phyloP scores from a whole-genome alignment of 2,329 filamentous ascomycete genomes.

The Alternaria burnsii region DNA sequence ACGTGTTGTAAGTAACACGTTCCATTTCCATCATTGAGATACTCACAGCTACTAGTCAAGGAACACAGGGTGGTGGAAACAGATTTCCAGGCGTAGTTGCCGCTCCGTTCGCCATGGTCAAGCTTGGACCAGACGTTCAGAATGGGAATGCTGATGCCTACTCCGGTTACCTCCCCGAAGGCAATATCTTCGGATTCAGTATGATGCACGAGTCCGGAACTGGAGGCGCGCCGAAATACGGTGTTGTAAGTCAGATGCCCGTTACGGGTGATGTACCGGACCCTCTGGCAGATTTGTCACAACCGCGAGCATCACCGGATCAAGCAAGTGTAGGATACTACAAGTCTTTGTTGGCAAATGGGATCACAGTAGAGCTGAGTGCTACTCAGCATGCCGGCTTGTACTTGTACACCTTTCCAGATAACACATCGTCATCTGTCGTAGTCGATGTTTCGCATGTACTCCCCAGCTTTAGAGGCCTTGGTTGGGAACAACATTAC shows the following conservation, averaged over 20 bases:
- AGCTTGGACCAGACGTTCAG: conserved; percentile 48
- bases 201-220: conserved; percentile 50
- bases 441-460: conserved; percentile 71
- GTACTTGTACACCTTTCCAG: conserved; percentile 67
- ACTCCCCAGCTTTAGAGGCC: conserved; percentile 68
- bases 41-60: conserved; percentile 16
- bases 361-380: conserved; percentile 65
- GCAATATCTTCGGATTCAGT: conserved; percentile 47
- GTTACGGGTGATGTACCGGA: conserved; percentile 50
- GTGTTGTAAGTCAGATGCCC: conserved; percentile 49
- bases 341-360: conserved; percentile 62
- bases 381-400: conserved; percentile 66
- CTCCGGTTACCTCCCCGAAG: conserved; percentile 45
- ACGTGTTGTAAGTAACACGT: conserved; percentile 44
- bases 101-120: conserved; percentile 49
- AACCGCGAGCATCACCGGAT: conserved; percentile 61
- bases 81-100: conserved; percentile 50
- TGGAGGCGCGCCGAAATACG: conserved; percentile 48
- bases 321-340: conserved; percentile 69
- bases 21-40: background rate
- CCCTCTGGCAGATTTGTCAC: conserved; percentile 64
- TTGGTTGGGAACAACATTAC: conserved; percentile 69
- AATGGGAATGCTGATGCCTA: conserved; percentile 45
- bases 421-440: conserved; percentile 52
- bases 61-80: conserved; percentile 45